A percentile compares a stretch with the other conserved stretches of the same genome.
Evolutionary conservation across 768 basidiomycete genomes (phyloP).

Genomic region (Pseudohyphozyma bogoriensis): DNA sequence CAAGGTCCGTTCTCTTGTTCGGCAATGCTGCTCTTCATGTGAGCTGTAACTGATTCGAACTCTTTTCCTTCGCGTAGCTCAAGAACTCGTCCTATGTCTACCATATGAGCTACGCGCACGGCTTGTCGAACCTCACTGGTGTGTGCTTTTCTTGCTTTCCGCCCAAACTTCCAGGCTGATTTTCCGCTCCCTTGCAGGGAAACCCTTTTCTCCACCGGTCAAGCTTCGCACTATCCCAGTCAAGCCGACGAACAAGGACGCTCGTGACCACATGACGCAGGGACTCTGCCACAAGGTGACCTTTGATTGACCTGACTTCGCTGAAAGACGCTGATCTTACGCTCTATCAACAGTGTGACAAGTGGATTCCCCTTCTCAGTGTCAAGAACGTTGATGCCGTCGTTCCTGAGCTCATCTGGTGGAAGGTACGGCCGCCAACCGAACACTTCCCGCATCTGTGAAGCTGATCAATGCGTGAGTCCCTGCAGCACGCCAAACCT

Average conservation of each 20-base stretch:
- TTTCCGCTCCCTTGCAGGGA: constrained; percentile 36
- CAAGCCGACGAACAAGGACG: constrained; percentile 48
- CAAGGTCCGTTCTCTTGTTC: constrained; percentile 47
- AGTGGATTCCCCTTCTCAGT: constrained; percentile 64
- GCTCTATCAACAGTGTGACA: constrained; percentile 43
- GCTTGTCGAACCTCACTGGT: constrained; percentile 26
- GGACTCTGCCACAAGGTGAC: constrained; percentile 59
- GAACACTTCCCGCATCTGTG: not conserved
- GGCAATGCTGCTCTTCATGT: not conserved
- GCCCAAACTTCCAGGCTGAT: no score
- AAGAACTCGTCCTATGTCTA: constrained; percentile 29
- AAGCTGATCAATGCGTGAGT: constrained; percentile 38
- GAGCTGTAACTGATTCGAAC: not conserved
- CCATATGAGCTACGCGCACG: constrained; percentile 28
- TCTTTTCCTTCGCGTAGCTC: not conserved
- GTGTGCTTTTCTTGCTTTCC: not conserved
- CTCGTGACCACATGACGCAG: constrained; percentile 52
- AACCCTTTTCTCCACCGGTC: constrained; percentile 67
- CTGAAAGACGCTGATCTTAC: not conserved
- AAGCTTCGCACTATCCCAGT: constrained; percentile 48
- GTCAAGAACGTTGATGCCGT: constrained; percentile 64
- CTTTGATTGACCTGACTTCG: not conserved
- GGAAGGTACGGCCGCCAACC: constrained; percentile 44
- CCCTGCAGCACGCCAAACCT: constrained; percentile 71
- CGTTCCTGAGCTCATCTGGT: constrained; percentile 50